Evolutionary conservation across 2,329 filamentous ascomycete genomes (phyloP).

Genomic region (Dactylella cylindrospora): DNA sequence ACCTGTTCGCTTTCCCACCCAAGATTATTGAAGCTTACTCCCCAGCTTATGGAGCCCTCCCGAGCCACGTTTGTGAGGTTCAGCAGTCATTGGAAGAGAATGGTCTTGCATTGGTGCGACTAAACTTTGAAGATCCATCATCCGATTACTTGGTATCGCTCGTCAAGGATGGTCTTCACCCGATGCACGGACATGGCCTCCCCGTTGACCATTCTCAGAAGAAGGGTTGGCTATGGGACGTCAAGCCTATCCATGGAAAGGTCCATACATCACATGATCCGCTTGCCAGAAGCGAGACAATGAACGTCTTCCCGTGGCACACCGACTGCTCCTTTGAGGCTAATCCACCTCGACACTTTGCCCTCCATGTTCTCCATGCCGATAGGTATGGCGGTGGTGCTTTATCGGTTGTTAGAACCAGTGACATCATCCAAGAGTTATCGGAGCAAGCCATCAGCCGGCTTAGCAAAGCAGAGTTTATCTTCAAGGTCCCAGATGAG

Average conservation of each 20-base stretch:
- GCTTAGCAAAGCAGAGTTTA: conserved; percentile 45
- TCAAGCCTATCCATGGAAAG: conserved; percentile 46
- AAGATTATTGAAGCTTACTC: conserved; percentile 26
- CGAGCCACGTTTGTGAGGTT: conserved; percentile 22
- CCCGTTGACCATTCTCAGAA: conserved; percentile 47
- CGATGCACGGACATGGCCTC: conserved; percentile 43
- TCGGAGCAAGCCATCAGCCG: conserved; percentile 23
- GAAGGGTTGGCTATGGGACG: conserved; percentile 50
- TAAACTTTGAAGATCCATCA: conserved; percentile 44
- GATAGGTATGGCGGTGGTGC: conserved; percentile 48
- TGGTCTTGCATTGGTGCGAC: conserved; percentile 45
- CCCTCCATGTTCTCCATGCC: conserved; percentile 48
- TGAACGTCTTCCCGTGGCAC: conserved; percentile 50
- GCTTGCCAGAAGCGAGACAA: conserved; percentile 48
- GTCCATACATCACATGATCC: conserved; percentile 13
- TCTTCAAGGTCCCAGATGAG: conserved; percentile 50
- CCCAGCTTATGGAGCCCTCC: conserved; percentile 2
- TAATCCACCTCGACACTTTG: conserved; percentile 49
- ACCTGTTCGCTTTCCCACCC: conserved; percentile 9
- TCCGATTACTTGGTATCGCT: conserved; percentile 47
- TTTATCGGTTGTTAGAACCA: conserved; percentile 46
- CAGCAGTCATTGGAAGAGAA: conserved; percentile 41
- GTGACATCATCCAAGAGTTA: conserved; percentile 44
- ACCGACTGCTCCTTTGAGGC: conserved; percentile 50
- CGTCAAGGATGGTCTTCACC: conserved; percentile 34